Evolutionary conservation across 2,329 filamentous ascomycete genomes (phyloP), one percentile per base, ranked within the genome.

Genomic region (Calonectria henricotiae): DNA sequence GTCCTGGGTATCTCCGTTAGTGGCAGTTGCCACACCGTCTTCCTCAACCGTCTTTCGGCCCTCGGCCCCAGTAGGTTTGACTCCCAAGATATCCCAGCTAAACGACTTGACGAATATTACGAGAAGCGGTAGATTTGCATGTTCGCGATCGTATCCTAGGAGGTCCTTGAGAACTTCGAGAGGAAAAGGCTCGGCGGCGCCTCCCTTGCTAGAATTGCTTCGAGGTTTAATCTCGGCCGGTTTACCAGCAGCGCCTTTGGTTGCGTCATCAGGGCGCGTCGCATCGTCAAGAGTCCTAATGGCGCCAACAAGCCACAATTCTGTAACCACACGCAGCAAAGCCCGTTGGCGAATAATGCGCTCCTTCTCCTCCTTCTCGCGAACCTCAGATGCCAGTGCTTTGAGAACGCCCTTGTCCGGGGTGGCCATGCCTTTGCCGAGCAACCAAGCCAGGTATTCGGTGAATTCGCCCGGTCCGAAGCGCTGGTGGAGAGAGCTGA

Each of bases 81-180:
- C 90, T 2, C 96, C 96, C 15, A 99, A 85, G 41, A 98, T 90
- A 83, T 99, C 97, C 95, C 96, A 99, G 73, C 93, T 92, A 78
- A 98, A 99, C 20, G 94, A 92, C 84, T 98, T 99, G 75, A 98
- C 95, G 79, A 99, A 99, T 15, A 97, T 89, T 62, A 98, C 96
- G 6, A 98, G 92, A 54, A 99, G 86, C 1, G 96, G 95, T 49
- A 99, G 84, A 79, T 98, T 99, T 66, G 90, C 86, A 79, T 98
- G 96, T 76, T 99, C 96, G 66, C 95, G 91, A 80, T 99, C 96
- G 79, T 98, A 92, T 8, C 95, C 95, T 17, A 99, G 88, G 74
- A 99, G 89, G 80, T 99, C 97, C 84, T 99, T 99, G 46, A 99
- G 86, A n/a, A 98, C 96, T 81, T 99, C 96, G 23, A 99, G 86